Base-by-base conservation (phyloP, 1,139 yeast species). In the Yamadazyma buinensis region DNA sequence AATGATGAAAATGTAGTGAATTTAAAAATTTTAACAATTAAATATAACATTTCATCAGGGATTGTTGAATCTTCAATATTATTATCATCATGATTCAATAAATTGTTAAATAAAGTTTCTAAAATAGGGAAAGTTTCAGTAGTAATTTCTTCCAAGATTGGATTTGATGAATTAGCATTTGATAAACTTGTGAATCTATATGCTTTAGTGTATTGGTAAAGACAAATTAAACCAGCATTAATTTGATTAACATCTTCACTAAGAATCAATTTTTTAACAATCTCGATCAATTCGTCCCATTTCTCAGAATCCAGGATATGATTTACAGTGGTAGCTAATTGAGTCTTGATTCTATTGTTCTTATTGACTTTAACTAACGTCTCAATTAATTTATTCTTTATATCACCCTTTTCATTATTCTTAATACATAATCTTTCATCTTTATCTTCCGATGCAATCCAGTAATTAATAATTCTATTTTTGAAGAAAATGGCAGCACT, bases 401-500 rank as follows among this genome's bases (percentile, higher is more conserved):
- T 67, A 11, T 61, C 46, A 11, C 61, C 57, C 45, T 78, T 78
- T 48, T 80, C 86, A 19, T 64, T 67, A 1, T 55, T 60, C 26
- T 55, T 59, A 34, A 80, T 75, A 35, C 52, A 47, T 14, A 52
- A 39, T 43, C 54, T 61, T 30, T 67, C 68, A 28, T 67, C 76
- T 43, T 54, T 60, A 30, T 67, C 68, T 28, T 67, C 75, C 0
- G 66, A 72, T 10, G 54, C 52, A 22, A 62, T 56, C 90, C 90
- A 83, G 43, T 75, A 71, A 41, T 67, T 63, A 30, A 59, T 62
- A 24, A 83, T 65, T 48, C 84, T 69, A 52, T 81, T 82, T 52
- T 82, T 83, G 60, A 81, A 77, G 49, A 77, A 77, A 33, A 83
- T 78, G 3, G 84, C 80, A 4, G 85, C 78, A 12, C 84, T 72